Conservation (phyloP, 2,329 filamentous ascomycete species). For the Aureobasidium leucospermi region DNA sequence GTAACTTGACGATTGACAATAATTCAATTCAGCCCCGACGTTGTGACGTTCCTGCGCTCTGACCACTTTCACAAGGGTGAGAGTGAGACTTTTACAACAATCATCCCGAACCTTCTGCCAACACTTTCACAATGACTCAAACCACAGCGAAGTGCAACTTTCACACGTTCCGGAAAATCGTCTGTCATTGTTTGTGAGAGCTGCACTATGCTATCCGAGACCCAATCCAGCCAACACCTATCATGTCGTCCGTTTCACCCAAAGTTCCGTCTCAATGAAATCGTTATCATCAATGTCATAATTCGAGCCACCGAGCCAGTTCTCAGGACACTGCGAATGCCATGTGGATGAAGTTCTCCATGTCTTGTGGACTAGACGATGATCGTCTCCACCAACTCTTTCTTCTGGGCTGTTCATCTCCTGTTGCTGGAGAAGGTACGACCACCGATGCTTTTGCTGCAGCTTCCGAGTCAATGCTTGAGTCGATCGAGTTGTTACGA, state of each 20-base stretch:
- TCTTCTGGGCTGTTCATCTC: neutral
- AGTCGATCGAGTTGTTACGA: neutral
- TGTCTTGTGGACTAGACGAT: neutral
- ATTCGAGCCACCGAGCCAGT: neutral
- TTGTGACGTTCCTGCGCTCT: neutral
- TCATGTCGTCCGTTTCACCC: neutral
- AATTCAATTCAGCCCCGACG: neutral
- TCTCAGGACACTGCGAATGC: neutral
- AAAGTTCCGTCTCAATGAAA: neutral
- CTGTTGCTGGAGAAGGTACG: neutral
- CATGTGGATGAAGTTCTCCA: slow-evolving; percentile 6
- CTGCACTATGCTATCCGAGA: neutral
- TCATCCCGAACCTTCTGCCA: too few species aligned
- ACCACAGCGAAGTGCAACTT: neutral
- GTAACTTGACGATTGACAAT: neutral
- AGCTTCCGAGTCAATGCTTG: neutral
- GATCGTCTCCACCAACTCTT: neutral
- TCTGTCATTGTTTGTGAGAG: neutral
- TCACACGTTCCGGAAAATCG: neutral
- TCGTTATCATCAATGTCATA: neutral
- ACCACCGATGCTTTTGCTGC: neutral
- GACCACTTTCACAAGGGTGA: neutral
- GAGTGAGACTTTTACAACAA: too few species aligned
- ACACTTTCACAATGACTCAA: too few species aligned
- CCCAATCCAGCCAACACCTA: too few species aligned